phyloP scores from a whole-genome alignment of 306 rosid genomes.

The Echinosophora koreensis region DNA sequence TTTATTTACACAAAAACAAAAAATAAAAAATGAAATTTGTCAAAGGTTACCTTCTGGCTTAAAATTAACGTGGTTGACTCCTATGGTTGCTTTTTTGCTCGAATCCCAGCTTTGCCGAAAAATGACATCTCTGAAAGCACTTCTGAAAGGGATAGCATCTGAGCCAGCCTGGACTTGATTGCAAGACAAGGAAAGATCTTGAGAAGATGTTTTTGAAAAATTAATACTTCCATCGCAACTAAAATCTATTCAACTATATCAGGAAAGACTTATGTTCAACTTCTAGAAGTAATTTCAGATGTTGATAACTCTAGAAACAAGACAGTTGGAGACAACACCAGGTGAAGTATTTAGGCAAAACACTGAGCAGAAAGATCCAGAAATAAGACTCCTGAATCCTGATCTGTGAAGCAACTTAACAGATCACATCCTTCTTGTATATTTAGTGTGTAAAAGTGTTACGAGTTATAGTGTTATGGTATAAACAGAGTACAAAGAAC shows the following conservation, averaged over 20 bases:
- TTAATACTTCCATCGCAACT: conserved; percentile 9
- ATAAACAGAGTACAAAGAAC: conserved; percentile 15
- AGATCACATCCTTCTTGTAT: background rate
- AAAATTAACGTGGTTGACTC: conserved; percentile 54
- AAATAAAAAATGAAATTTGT: conserved; percentile 26
- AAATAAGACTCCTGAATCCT: conserved; percentile 32
- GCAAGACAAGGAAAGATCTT: conserved; percentile 35
- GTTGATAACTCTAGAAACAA: conserved; percentile 13
- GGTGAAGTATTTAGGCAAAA: conserved; percentile 33
- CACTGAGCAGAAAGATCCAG: conserved; percentile 34
- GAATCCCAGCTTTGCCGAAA: conserved; percentile 62
- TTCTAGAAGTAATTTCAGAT: conserved; percentile 19
- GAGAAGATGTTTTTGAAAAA: conserved; percentile 43
- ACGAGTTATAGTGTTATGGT: background rate
- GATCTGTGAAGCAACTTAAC: conserved; percentile 32
- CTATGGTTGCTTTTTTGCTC: conserved; percentile 54
- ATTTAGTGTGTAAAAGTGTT: background rate
- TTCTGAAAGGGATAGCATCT: conserved; percentile 81
- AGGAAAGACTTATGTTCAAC: conserved; percentile 37
- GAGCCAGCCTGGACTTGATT: conserved; percentile 74
- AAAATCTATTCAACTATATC: conserved; percentile 31
- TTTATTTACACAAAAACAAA: background rate
- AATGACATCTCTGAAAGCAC: conserved; percentile 86
- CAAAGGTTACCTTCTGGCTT: conserved; percentile 64
- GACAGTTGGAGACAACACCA: conserved; percentile 3